Evolutionary conservation across 2,329 filamentous ascomycete genomes (phyloP), one percentile per base, ranked within the genome.

Genomic region (Scortechinia acanthostroma): DNA sequence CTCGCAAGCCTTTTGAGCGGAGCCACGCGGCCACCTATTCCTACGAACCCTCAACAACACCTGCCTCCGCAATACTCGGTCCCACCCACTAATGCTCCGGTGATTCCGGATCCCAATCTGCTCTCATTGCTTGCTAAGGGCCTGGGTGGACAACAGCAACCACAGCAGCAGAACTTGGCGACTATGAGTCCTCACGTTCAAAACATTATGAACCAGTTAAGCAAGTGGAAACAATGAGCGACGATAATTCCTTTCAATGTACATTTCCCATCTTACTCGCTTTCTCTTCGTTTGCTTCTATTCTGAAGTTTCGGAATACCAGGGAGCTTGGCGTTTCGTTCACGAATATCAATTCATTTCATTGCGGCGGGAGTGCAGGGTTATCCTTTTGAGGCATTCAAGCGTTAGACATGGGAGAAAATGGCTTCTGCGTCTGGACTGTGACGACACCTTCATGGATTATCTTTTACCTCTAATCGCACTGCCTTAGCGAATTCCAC

Each of bases 191-290:
- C 75, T 43, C 59, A 64, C 45, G 60, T 79, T 62, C 70, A 71
- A 51, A 74, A 77, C 52, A 77, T 80, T 22, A 73, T 80, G 63
- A 75, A 74, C 20, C 70, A 76, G 51, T 57, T 80, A 46, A 71
- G 73, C 17, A 74, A 65, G 49, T 74, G 72, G 52, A 65, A 70
- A 48, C 68, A 70, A 50, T 65, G 51, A 49, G 6, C 20, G 14
- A 40, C 17, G 35, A 40, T 15, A 15, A 13, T 40, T 40, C 35
- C 13, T 19, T 19, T 10, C 17, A 6, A 40, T 40, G 14, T 30
- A 30, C n/a, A n/a, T 40, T 40, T 40, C 20, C 35, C 17, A 10
- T 40, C 20, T 40, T 30, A n/a, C 10, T n/a, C n/a, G n/a, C n/a
- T n/a, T n/a, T n/a, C n/a, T n/a, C n/a, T n/a, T n/a, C n/a, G n/a